These are phyloP conservation scores for Flaveria sonorensis DNA, from an alignment of 129 eudicot genomes.

Conservation along the genomic window DNA sequence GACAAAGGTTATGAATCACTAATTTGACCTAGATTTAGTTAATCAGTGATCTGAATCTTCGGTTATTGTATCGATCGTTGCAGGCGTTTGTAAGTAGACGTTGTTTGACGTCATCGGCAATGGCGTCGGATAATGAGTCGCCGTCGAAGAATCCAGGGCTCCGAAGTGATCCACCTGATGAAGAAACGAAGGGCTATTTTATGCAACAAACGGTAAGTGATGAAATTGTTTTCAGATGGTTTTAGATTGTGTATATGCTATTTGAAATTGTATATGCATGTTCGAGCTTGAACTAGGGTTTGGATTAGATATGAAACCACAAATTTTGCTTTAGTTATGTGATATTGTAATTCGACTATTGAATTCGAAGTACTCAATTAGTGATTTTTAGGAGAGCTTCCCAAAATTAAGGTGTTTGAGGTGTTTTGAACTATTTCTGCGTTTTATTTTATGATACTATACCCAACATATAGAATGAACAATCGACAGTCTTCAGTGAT, in stretches of 20 bases:
- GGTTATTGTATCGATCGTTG: slow-evolving; percentile 11
- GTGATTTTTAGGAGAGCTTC: not conserved
- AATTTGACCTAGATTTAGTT: not conserved
- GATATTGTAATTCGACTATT: not conserved
- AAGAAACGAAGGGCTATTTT: slow-evolving; percentile 77
- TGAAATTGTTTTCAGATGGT: not conserved
- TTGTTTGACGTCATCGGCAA: slow-evolving; percentile 50
- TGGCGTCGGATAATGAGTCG: slow-evolving; percentile 79
- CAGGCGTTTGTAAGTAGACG: slow-evolving; percentile 39
- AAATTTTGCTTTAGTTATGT: not conserved
- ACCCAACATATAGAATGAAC: not conserved
- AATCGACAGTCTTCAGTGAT: not conserved
- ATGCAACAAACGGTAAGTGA: slow-evolving; percentile 88
- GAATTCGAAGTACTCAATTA: not conserved
- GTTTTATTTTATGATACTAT: not conserved
- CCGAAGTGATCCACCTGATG: slow-evolving; percentile 53
- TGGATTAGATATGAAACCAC: slow-evolving; percentile 1
- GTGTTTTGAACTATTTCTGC: not conserved
- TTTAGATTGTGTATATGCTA: not conserved
- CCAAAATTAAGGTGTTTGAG: not conserved
- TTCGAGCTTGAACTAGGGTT: slow-evolving; percentile 12
- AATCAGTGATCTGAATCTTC: not conserved
- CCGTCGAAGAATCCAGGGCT: slow-evolving; percentile 87
- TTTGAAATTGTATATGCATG: not conserved
- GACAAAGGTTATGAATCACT: slow-evolving; percentile 7